Evolutionary conservation across 352 stramenopile genomes (phyloP).

Genomic region (Blastocystis sp.): DNA sequence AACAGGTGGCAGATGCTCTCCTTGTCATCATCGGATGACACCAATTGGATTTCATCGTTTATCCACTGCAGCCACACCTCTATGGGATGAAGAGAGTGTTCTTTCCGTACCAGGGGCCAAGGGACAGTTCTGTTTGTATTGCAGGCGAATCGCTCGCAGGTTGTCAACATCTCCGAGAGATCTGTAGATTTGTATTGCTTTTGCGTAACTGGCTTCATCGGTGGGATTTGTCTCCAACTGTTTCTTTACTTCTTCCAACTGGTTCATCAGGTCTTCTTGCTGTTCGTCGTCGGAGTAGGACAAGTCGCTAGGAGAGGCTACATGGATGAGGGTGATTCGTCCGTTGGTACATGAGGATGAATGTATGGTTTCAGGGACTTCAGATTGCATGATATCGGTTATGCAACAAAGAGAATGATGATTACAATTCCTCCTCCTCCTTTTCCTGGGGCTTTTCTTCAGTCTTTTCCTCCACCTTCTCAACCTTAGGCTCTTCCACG

Average conservation of each 20-base stretch:
- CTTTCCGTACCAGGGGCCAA: neutral
- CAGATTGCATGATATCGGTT: neutral
- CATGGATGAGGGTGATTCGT: neutral
- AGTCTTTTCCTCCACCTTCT: neutral
- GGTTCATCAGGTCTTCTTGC: neutral
- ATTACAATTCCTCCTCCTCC: slow-evolving; percentile 43
- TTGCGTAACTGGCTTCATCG: neutral
- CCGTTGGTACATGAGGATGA: too few species aligned
- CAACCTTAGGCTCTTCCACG: neutral
- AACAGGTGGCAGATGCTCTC: slow-evolving; percentile 50
- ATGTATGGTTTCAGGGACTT: neutral
- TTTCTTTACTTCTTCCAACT: slow-evolving; percentile 8
- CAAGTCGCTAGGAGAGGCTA: neutral
- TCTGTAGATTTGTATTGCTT: slow-evolving; percentile 8
- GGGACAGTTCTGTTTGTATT: slow-evolving; percentile 36
- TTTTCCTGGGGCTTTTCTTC: neutral
- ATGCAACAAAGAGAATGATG: neutral
- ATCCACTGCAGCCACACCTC: slow-evolving; percentile 45
- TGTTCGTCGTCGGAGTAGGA: neutral
- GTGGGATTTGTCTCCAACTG: neutral
- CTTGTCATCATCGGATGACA: neutral
- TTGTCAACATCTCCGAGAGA: slow-evolving; percentile 17
- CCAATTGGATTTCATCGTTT: slow-evolving; percentile 11
- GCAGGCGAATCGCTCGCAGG: neutral
- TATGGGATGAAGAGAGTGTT: neutral